Percentiles rank a stretch among this genome's conserved stretches.
Evolutionary conservation across 2,329 filamentous ascomycete species (phyloP).

Genomic region (Aspergillus oerlinghausenensis): DNA sequence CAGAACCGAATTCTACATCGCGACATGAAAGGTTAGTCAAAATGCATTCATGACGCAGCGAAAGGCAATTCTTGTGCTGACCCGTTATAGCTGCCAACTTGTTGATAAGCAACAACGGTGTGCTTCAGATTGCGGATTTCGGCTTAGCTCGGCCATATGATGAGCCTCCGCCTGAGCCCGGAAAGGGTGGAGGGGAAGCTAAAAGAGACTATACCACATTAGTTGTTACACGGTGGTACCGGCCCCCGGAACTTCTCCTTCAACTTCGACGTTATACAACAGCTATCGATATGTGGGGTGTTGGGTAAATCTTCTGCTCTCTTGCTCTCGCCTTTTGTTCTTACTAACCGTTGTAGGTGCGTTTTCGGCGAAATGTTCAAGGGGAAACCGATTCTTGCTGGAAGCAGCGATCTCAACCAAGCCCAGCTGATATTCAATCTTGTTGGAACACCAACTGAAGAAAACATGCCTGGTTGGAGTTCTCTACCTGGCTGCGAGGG

Average conservation of each 20-base stretch:
- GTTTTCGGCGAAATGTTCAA: constrained; percentile 98
- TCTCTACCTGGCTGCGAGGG: constrained; percentile 75
- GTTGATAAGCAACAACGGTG: constrained; percentile 88
- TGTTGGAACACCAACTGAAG: constrained; percentile 81
- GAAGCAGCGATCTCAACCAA: constrained; percentile 83
- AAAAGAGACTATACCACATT: constrained; percentile 90
- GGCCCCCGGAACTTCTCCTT: constrained; percentile 86
- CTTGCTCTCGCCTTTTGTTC: neutral
- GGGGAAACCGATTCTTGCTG: constrained; percentile 85
- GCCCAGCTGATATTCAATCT: constrained; percentile 91
- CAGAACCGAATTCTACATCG: constrained; percentile 79
- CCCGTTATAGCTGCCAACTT: constrained; percentile 70
- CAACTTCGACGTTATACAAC: constrained; percentile 90
- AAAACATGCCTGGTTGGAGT: constrained; percentile 90
- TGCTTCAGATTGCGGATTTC: constrained; percentile 96
- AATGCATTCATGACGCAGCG: neutral
- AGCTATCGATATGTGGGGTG: constrained; percentile 97
- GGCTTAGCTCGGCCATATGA: constrained; percentile 92
- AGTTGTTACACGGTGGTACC: constrained; percentile 95
- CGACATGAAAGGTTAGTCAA: constrained; percentile 73
- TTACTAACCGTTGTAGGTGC: constrained; percentile 55
- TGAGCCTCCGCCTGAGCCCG: constrained; percentile 70
- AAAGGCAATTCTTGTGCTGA: constrained; percentile 4
- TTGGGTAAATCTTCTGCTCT: constrained; percentile 60
- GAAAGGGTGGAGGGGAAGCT: constrained; percentile 77